Percentiles rank a stretch among this genome's conserved stretches.
These are phyloP conservation scores for Conticribra weissflogii DNA, from an alignment of 108 stramenopile species.

Conservation along the genomic window DNA sequence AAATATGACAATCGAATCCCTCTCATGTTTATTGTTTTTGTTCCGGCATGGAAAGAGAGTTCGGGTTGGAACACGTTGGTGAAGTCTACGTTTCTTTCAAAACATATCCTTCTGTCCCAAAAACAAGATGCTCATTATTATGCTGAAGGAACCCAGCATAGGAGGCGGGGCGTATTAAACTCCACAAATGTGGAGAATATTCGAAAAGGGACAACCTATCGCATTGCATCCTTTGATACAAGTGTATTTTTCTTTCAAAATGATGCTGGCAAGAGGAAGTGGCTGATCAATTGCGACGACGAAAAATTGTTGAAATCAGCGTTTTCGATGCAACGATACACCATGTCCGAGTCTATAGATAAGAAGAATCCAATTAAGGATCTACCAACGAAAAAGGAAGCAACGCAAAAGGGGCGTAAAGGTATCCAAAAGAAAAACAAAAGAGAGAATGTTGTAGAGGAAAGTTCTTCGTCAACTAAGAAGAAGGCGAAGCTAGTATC, in stretches of 20 bases:
- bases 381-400: not conserved
- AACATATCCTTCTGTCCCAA: constrained; percentile 65
- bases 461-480: constrained; percentile 14
- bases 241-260: constrained; percentile 86
- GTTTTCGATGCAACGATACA: constrained; percentile 63
- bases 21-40: constrained; percentile 88
- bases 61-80: constrained; percentile 69
- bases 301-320: constrained; percentile 47
- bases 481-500: constrained; percentile 23
- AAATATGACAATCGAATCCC: constrained; percentile 33
- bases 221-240: constrained; percentile 83
- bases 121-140: constrained; percentile 70
- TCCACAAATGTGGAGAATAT: not conserved
- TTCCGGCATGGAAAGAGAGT: constrained; percentile 89
- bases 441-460: not conserved
- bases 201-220: constrained; percentile 52
- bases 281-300: constrained; percentile 47
- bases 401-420: constrained; percentile 2
- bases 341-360: constrained; percentile 3
- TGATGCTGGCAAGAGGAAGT: constrained; percentile 52
- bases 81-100: constrained; percentile 50
- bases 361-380: not conserved
- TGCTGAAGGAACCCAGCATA: constrained; percentile 83
- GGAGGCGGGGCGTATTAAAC: constrained; percentile 26
- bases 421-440: constrained; percentile 1